Percentiles rank a stretch among this genome's conserved stretches.
Evolutionary conservation across 176 grass and related monocot species (phyloP).

Genomic region (Neostapfia colusana): DNA sequence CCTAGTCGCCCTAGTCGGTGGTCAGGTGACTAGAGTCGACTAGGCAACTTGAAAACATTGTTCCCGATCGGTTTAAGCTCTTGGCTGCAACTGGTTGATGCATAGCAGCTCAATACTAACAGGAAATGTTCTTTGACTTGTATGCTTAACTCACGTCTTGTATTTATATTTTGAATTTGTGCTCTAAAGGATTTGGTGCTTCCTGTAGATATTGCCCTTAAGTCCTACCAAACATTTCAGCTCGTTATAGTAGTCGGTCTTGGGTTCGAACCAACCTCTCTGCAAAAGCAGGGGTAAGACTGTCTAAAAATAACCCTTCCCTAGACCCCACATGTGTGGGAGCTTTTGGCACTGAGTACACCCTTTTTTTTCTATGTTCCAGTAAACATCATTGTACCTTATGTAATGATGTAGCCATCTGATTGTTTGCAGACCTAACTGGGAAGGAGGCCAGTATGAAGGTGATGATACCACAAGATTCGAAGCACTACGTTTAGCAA

Average conservation of each 20-base stretch:
- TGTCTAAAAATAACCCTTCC: too few relatives aligned
- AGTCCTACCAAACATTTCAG: not conserved
- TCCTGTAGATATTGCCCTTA: not conserved
- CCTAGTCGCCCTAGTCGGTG: too few relatives aligned
- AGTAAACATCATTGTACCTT: not conserved
- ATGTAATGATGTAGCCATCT: constrained; percentile 19
- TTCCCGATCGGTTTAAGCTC: too few relatives aligned
- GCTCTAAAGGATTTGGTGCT: not conserved
- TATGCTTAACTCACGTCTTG: not conserved
- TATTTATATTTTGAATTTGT: constrained; percentile 25
- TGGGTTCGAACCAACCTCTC: too few relatives aligned
- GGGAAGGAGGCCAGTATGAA: constrained; percentile 94
- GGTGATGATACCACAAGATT: constrained; percentile 81
- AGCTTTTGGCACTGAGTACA: too few relatives aligned
- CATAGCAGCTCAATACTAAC: too few relatives aligned
- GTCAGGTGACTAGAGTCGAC: too few relatives aligned
- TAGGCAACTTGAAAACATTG: too few relatives aligned
- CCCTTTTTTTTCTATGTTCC: too few relatives aligned
- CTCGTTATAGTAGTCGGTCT: constrained; percentile 3
- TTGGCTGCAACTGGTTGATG: too few relatives aligned
- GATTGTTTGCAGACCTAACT: constrained; percentile 66
- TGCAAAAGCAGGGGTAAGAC: too few relatives aligned
- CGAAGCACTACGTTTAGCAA: constrained; percentile 66
- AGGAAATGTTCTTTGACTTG: not conserved
- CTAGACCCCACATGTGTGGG: too few relatives aligned